A percentile compares a stretch with the other conserved stretches of the same genome.
Conservation (phyloP, 352 stramenopile genomes). For the Phytopythium oedochilum region DNA sequence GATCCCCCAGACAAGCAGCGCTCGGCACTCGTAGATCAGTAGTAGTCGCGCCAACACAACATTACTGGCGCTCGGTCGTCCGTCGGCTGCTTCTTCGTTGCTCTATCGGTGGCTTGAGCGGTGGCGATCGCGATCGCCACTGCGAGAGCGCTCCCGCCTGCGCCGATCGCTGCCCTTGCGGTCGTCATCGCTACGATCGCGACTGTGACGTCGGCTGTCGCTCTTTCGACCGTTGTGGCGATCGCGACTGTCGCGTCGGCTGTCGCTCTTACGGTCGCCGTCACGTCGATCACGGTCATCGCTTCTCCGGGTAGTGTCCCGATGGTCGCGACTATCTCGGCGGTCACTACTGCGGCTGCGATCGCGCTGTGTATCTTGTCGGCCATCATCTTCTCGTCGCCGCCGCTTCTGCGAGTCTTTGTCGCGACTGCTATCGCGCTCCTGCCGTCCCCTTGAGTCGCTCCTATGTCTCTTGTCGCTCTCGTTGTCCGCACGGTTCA, state of each 20-base stretch:
- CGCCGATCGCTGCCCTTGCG: neutral
- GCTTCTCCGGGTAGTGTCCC: too few species aligned
- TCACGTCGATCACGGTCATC: slow-evolving; percentile 12
- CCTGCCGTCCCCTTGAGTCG: neutral
- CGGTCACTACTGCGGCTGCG: slow-evolving; percentile 11
- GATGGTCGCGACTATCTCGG: slow-evolving; percentile 6
- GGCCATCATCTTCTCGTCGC: slow-evolving; percentile 4
- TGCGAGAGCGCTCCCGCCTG: slow-evolving; percentile 5
- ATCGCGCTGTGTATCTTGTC: neutral
- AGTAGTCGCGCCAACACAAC: neutral
- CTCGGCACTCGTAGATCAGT: neutral
- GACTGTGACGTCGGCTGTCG: neutral
- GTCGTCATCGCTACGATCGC: slow-evolving; percentile 6
- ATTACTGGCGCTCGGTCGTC: neutral
- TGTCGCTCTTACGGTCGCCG: slow-evolving; percentile 10
- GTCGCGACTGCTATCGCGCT: slow-evolving; percentile 1
- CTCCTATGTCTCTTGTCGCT: slow-evolving; percentile 7
- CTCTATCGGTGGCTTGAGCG: slow-evolving; percentile 10
- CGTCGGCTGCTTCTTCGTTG: neutral
- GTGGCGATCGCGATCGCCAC: slow-evolving; percentile 22
- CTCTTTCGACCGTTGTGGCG: neutral
- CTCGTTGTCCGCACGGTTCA: slow-evolving; percentile 3
- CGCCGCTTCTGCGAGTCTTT: slow-evolving; percentile 11
- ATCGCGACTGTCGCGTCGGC: slow-evolving; percentile 5
- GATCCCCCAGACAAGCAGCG: neutral